Evolutionary conservation across 2,329 filamentous ascomycete species (phyloP).

Genomic region (Aspergillus pseudoglaucus): DNA sequence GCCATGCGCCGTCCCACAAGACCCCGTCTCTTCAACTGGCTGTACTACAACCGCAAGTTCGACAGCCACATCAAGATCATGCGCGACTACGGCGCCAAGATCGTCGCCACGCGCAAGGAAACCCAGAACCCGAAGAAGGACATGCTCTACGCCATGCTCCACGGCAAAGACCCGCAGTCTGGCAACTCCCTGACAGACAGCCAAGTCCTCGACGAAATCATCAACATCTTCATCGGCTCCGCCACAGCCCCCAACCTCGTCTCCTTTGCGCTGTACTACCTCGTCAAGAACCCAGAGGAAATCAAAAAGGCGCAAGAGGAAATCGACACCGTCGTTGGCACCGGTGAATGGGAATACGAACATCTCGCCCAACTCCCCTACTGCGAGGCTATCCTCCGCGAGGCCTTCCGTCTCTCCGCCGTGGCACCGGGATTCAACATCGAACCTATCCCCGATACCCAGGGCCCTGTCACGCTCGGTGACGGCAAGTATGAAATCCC

Average conservation of each 20-base stretch:
- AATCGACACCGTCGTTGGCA: conserved; percentile 47
- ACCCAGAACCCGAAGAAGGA: conserved; percentile 54
- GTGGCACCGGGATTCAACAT: conserved; percentile 55
- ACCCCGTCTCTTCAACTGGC: conserved; percentile 47
- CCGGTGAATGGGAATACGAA: conserved; percentile 31
- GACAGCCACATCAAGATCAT: conserved; percentile 48
- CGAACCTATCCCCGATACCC: conserved; percentile 42
- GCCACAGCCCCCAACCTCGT: conserved; percentile 65
- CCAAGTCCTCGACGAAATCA: conserved; percentile 61
- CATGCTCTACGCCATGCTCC: conserved; percentile 54
- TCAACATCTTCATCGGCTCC: conserved; percentile 59
- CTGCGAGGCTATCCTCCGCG: conserved; percentile 58
- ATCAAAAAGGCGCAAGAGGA: conserved; percentile 60
- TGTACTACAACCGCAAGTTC: conserved; percentile 49
- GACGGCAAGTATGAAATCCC: conserved; percentile 57
- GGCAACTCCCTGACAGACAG: conserved; percentile 52
- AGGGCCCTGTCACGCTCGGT: conserved; percentile 45
- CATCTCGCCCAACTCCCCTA: conserved; percentile 62
- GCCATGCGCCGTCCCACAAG: conserved; percentile 51
- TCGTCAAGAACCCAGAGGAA: conserved; percentile 56
- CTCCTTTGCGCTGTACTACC: conserved; percentile 58
- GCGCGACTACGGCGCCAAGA: conserved; percentile 49
- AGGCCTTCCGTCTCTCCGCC: conserved; percentile 58
- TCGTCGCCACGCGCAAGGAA: conserved; percentile 52
- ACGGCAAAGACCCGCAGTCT: conserved; percentile 56